Conservation (phyloP, 495 filamentous ascomycete genomes). For the Cudoniella acicularis region DNA sequence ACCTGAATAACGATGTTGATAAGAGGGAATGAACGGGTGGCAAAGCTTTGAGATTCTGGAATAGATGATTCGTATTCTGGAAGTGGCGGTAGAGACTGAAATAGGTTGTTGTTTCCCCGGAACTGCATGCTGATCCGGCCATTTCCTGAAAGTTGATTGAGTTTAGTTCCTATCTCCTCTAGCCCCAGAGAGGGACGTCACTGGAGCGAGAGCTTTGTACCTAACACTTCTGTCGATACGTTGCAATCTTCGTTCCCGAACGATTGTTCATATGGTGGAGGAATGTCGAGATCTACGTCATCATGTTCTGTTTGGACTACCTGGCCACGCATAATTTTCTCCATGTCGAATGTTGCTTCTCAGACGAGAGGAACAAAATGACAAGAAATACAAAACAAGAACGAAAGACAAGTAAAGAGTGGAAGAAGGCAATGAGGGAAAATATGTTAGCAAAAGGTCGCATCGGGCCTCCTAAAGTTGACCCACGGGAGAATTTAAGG, state of each 20-base stretch:
- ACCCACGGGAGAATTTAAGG: no score
- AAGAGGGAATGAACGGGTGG: background rate
- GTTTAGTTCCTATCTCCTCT: background rate
- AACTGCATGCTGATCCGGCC: background rate
- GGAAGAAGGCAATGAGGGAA: no score
- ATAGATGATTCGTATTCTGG: background rate
- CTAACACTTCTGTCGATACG: background rate
- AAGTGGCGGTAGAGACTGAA: background rate
- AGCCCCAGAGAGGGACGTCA: no score
- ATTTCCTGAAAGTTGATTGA: background rate
- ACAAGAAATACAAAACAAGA: no score
- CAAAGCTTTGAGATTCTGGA: background rate
- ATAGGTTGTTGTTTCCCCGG: background rate
- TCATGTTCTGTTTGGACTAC: no score
- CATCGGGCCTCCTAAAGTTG: no score
- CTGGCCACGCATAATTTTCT: no score
- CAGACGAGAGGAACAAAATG: no score
- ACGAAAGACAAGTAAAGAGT: no score
- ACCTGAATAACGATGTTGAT: slow-evolving; percentile 77
- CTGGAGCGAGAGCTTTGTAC: background rate
- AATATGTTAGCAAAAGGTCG: no score
- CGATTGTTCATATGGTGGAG: background rate
- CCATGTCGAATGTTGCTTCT: no score
- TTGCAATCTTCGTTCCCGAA: background rate
- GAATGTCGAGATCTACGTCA: no score